These are phyloP conservation scores for Sugiyamaella floridensis DNA, from an alignment of 805 yeast genomes.

Conservation along the genomic window DNA sequence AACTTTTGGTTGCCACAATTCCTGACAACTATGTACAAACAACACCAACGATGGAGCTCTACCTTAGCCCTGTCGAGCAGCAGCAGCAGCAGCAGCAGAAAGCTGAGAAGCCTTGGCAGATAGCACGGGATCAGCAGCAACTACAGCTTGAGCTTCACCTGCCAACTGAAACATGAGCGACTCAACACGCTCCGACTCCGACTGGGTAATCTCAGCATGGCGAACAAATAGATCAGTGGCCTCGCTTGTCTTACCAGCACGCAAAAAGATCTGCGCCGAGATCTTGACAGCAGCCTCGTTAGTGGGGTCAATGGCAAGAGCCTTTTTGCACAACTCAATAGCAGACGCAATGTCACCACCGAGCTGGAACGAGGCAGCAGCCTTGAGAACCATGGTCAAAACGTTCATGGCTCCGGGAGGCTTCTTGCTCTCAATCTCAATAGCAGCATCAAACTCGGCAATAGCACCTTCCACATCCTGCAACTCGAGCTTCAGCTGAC, in stretches of 20 bases:
- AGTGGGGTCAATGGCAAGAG: conserved; percentile 77
- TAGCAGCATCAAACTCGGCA: conserved; percentile 80
- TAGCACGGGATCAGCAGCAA: conserved; percentile 34
- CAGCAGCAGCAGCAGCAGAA: conserved; percentile 22
- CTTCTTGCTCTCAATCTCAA: conserved; percentile 55
- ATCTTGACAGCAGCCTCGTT: conserved; percentile 84
- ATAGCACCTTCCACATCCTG: conserved; percentile 67
- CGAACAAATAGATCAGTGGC: conserved; percentile 79
- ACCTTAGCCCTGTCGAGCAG: not conserved
- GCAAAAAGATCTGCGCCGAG: conserved; percentile 86
- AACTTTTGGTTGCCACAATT: too few species aligned
- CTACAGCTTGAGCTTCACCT: conserved; percentile 76
- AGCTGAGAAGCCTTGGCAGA: conserved; percentile 12
- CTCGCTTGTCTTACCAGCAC: conserved; percentile 71
- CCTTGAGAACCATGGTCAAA: conserved; percentile 83
- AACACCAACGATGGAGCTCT: too few species aligned
- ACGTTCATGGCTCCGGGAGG: conserved; percentile 75
- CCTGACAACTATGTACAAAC: too few species aligned
- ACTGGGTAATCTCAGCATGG: conserved; percentile 75
- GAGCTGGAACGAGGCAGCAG: conserved; percentile 44
- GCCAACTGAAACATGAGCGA: conserved; percentile 91
- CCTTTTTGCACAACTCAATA: conserved; percentile 58
- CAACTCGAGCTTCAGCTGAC: conserved; percentile 83
- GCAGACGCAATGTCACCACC: conserved; percentile 48
- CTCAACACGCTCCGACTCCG: conserved; percentile 78